Conservation (phyloP, 495 filamentous ascomycete genomes). For the Penicillium crystallinum region DNA sequence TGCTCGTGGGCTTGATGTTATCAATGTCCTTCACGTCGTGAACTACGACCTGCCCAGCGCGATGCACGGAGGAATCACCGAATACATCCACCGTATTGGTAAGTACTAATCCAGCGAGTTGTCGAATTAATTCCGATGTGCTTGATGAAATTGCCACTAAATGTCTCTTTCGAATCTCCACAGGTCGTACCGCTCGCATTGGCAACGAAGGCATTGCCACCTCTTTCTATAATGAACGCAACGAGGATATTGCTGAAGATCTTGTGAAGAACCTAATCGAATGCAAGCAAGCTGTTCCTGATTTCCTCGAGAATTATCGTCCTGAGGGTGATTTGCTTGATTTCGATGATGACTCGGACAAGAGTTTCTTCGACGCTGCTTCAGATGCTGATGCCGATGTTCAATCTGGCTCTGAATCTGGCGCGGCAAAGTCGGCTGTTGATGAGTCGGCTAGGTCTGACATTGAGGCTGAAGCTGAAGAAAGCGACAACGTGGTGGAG, state of each 20-base stretch:
- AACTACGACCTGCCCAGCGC: conserved; percentile 79
- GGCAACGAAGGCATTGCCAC: conserved; percentile 81
- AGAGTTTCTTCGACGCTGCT: conserved; percentile 29
- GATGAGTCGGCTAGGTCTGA: too few relatives aligned
- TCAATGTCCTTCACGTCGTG: conserved; percentile 82
- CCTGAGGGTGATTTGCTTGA: conserved; percentile 48
- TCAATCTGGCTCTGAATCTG: neutral
- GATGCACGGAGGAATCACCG: conserved; percentile 77
- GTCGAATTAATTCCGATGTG: neutral
- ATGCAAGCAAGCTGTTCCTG: conserved; percentile 68
- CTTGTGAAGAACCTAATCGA: conserved; percentile 78
- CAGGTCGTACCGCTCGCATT: conserved; percentile 89
- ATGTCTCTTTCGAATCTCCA: neutral
- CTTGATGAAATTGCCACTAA: neutral
- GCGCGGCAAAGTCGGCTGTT: neutral
- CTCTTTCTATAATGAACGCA: conserved; percentile 75
- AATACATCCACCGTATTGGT: conserved; percentile 94
- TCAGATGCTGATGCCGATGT: conserved; percentile 3
- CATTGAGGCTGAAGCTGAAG: too few relatives aligned
- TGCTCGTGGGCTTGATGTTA: conserved; percentile 87
- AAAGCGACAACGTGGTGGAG: neutral
- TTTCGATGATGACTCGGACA: conserved; percentile 61
- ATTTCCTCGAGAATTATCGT: conserved; percentile 65
- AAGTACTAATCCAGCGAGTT: conserved; percentile 23
- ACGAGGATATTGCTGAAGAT: conserved; percentile 61